Base-by-base conservation (phyloP, 768 basidiomycete genomes). In the Mycena floridula region DNA sequence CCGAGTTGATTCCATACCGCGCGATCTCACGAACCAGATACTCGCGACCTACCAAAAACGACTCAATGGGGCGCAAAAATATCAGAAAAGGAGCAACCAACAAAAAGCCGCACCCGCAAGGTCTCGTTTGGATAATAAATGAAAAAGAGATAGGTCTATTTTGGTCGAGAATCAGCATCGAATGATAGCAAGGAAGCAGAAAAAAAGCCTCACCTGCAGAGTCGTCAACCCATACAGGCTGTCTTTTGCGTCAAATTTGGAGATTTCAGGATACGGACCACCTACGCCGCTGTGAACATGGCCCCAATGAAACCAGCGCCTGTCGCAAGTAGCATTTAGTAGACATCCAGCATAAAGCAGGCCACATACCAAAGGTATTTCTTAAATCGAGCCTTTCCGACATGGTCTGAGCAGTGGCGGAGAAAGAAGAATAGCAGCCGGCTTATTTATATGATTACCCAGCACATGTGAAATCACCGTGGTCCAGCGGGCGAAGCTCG, bases 141-240 rank as follows among this genome's bases (percentile, higher is more conserved):
- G 36, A 47, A 57, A 42, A 56, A 57, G 30, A 57, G 47, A 44
- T 56, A 57, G 11, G 56, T 57, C 56, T 57, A 11, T n/a, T n/a
- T n/a, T n/a, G n/a, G n/a, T n/a, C 5, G 23, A 11, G 13, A 8
- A 39, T 22, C n/a, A 15, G 23, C 11, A 32, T 32, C 13, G 23
- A 40, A 21, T 7, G 5, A 32, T 8, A 23, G 20, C 24, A 15
- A 25, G 20, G 23, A n/a, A 15, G 25, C 8, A 15, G 26, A 25
- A 25, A n/a, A n/a, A 13, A 16, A 7, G 11, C 26, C 48, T 5
- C 21, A 50, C 55, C 49, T 56, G 55, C 40, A 56, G 55, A 44
- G 51, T 56, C 22, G 55, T 56, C 25, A 54, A 38, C 3, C 55
- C 55, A 41, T 54, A 56, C 24, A 56, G 45, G 18, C 55, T 56